These are phyloP conservation scores for Exophiala bonariae DNA, from an alignment of 2,329 filamentous ascomycete species.

Conservation along the genomic window DNA sequence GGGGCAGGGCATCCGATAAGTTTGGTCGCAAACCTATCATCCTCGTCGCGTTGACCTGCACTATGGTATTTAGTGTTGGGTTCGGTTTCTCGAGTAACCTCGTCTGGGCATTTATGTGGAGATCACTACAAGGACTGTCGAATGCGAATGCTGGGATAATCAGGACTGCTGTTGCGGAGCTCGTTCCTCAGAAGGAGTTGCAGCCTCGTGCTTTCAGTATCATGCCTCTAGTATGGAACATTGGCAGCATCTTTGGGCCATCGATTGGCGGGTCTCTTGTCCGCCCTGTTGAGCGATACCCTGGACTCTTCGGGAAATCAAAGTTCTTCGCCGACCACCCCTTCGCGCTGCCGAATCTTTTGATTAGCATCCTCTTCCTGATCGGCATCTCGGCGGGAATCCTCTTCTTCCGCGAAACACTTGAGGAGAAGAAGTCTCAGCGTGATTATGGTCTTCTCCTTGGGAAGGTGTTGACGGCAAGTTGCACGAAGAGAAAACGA, in stretches of 20 bases:
- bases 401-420: slow-evolving; percentile 83
- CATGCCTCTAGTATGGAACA: slow-evolving; percentile 88
- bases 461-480: slow-evolving; percentile 63
- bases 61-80: slow-evolving; percentile 76
- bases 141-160: slow-evolving; percentile 97
- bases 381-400: slow-evolving; percentile 71
- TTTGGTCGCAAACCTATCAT: slow-evolving; percentile 83
- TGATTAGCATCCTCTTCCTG: slow-evolving; percentile 74
- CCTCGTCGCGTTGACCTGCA: slow-evolving; percentile 69
- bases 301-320: slow-evolving; percentile 65
- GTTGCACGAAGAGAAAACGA: slow-evolving; percentile 31
- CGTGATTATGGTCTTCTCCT: slow-evolving; percentile 75
- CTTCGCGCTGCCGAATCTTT: slow-evolving; percentile 80
- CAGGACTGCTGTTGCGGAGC: slow-evolving; percentile 86
- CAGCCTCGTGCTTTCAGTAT: slow-evolving; percentile 88
- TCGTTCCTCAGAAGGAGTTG: slow-evolving; percentile 82
- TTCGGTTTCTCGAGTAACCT: slow-evolving; percentile 84
- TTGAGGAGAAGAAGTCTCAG: slow-evolving; percentile 67
- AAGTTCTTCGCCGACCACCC: slow-evolving; percentile 74
- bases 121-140: slow-evolving; percentile 76
- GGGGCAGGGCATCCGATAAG: slow-evolving; percentile 74
- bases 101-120: slow-evolving; percentile 73
- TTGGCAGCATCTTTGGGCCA: slow-evolving; percentile 85
- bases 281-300: slow-evolving; percentile 74
- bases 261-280: slow-evolving; percentile 85